Evolutionary conservation across 2,329 filamentous ascomycete species (phyloP), one percentile per base, ranked within the genome.

Genomic region (Nothophaeocryptopus gaeumannii): DNA sequence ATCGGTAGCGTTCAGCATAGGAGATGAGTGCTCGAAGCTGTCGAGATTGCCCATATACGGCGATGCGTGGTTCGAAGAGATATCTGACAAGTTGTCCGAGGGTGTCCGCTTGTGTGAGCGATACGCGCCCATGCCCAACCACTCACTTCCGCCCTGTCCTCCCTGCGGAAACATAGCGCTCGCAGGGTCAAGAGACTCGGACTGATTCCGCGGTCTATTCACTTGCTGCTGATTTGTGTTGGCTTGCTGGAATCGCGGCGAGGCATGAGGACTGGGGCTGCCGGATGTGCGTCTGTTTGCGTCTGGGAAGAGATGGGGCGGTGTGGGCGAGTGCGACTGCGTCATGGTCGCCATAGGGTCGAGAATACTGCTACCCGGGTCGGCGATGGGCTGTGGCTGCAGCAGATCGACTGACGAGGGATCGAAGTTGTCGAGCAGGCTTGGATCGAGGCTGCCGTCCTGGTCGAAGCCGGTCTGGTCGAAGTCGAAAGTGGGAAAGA

Each of bases 11-110:
- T 81, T 78, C 54, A 96, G 80, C 70, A 93, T 81, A 1, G 92
- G 92, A 7, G 91, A 96, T 53, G 88, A 85, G 48, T 85, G 78
- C 32, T 96, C 90, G 63, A 95, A 95, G 56, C 76, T 82, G 62
- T 96, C 91, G 53, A 86, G 79, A 59, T 86, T 86, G 26, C 80
- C 80, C 50, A 96, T 72, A 64, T 89, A 89, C 3, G 92, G 92
- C 13, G 92, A 96, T 16, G 85, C 87, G 15, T 88, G 84, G 12
- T 85, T 88, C 13, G 85, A 74, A 2, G 82, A 96, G 5, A 96
- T 85, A 59, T 96, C 92, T 2, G 90, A 96, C 63, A 86, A 89
- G 61, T 74, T 71, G 58, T 96, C 92, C n/a, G 91, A 96, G 1
- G 89, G 88, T 33, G 82, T 84, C 63, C 91, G 83, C 60, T 90